Evolutionary conservation across 257 asterid species (phyloP), one percentile per base, ranked within the genome.

Genomic region (Ligustrum vulgare): DNA sequence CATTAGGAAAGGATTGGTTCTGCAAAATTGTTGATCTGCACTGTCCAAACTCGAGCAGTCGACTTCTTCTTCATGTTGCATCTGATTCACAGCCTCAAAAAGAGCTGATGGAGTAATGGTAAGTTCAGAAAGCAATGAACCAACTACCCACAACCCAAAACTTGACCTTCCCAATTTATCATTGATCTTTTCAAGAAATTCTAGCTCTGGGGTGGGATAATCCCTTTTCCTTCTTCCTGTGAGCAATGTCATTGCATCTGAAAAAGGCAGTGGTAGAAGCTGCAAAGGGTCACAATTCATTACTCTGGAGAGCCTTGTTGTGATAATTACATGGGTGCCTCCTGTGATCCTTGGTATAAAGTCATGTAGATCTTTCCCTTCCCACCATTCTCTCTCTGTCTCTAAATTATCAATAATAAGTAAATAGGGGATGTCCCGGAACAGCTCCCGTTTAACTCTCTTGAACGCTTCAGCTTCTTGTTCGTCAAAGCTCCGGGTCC

Each of bases 331-430:
- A 75, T 93, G 98, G 35, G 97, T 87, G 25, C 94, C 96, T 6
- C 96, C 94, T 0, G 96, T 89, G 81, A 90, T 90, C 72, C 96
- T 76, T 7, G 96, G 97, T 12, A 93, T 83, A 41, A 93, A 77
- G 65, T 93, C 97, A 67, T 88, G 93, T 13, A 93, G 80, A 82
- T 93, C 97, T 75, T 89, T 93, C 1, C 93, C 97, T 54, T 93
- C 96, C 97, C 96, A 93, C 98, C 98, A 91, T 74, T 93, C 97
- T 70, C 86, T 86, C 79, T 93, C 96, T 0, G 84, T 82, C 72
- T 91, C 96, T 31, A 93, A 83, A 75, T 91, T 86, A 63, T 93
- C 98, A 47, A 91, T 89, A 8, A 91, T 87, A 16, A 91, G 75
- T 34, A 93, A 79, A 81, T 91, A 93, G 15, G 98, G 98, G 91